These are phyloP conservation scores for Ochromonas danica DNA, from an alignment of 108 stramenopile genomes.

Conservation along the genomic window DNA sequence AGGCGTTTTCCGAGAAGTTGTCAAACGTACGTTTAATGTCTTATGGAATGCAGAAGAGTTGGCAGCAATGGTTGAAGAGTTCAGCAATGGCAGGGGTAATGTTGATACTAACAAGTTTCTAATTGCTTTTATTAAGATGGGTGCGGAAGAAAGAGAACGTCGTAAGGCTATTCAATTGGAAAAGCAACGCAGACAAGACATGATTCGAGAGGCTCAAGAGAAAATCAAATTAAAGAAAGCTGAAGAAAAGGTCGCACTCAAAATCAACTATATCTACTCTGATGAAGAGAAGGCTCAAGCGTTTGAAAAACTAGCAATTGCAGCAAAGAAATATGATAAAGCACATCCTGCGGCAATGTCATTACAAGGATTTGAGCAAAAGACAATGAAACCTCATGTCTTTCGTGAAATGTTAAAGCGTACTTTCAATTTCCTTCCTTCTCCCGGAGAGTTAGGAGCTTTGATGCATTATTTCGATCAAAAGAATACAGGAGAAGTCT, in stretches of 20 bases:
- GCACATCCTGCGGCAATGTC: conserved; percentile 29
- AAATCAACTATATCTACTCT: conserved; percentile 1
- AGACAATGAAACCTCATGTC: background rate
- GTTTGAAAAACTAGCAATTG: conserved; percentile 7
- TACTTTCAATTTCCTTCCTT: background rate
- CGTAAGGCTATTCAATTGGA: conserved; percentile 18
- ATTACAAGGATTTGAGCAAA: conserved; percentile 29
- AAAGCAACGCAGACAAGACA: background rate
- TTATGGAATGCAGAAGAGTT: background rate
- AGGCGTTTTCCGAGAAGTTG: conserved; percentile 3
- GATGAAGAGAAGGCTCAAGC: background rate
- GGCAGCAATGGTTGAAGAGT: background rate
- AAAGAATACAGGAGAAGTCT: background rate
- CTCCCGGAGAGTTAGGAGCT: background rate
- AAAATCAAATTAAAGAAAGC: background rate
- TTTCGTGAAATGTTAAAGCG: conserved; percentile 34
- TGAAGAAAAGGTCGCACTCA: background rate
- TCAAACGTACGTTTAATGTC: conserved; percentile 25
- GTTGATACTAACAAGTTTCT: conserved; percentile 18
- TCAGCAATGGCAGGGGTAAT: background rate
- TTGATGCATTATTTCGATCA: conserved; percentile 30
- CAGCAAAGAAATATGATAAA: conserved; percentile 34
- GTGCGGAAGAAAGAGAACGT: background rate
- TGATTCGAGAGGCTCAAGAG: background rate
- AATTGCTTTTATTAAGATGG: background rate